A percentile compares a stretch with the other conserved stretches of the same genome.
Evolutionary conservation across 169 alveolate species (phyloP).

Genomic region (Cardiosporidium cionae): DNA sequence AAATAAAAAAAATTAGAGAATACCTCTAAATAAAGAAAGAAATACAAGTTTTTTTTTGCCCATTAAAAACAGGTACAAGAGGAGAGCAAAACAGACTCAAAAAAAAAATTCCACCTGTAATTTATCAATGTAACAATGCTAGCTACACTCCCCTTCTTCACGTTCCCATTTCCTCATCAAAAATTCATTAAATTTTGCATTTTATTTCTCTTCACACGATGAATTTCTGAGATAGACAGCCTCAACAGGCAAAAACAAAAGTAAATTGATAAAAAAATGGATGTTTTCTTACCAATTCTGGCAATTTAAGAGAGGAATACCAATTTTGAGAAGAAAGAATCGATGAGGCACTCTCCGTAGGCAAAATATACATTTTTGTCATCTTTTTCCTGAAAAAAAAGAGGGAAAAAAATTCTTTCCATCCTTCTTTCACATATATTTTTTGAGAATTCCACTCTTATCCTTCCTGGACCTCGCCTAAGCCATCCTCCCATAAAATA

Average conservation of each 20-base stretch:
- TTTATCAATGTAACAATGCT: not conserved
- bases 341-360: not conserved
- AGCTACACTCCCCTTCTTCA: not conserved
- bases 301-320: not conserved
- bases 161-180: not conserved
- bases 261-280: too few species aligned
- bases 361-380: not conserved
- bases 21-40: not conserved
- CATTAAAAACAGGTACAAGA: not conserved
- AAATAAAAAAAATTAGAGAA: not conserved
- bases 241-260: too few species aligned
- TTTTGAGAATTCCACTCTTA: not conserved
- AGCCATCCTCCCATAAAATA: too few species aligned
- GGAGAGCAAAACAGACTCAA: not conserved
- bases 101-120: not conserved
- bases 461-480: too few species aligned
- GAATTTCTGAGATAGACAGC: not conserved
- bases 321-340: not conserved
- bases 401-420: not conserved
- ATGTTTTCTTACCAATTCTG: not conserved
- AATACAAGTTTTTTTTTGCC: not conserved
- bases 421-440: not conserved
- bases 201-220: not conserved
- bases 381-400: not conserved
- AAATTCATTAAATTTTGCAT: not conserved